Evolutionary conservation across 768 basidiomycete genomes (phyloP), one percentile per base, ranked within the genome.

Genomic region (Mycena polygramma): DNA sequence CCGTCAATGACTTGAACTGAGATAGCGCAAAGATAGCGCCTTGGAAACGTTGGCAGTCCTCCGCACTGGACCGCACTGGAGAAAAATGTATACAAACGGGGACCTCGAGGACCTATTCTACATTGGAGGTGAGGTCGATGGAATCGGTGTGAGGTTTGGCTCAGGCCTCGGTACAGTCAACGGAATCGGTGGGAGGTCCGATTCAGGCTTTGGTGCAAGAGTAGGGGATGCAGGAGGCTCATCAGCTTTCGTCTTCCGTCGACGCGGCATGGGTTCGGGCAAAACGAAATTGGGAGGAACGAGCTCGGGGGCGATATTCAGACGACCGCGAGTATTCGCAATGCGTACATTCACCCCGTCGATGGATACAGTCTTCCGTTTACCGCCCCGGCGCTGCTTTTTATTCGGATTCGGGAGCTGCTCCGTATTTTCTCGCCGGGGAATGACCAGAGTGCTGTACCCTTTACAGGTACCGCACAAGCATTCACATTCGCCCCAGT

Each of bases 351-450:
- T 49, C 4, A 67, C 66, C 17, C 66, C 66, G 19, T 67, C 37
- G 30, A 67, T 0, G 49, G 66, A 67, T 15, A 67, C 58, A 0
- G 66, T 67, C 52, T 67, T 67, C n/a, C 66, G 57, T 46, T 60
- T 67, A 13, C 58, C 66, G 35, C 66, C 66, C 2, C 66, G 37
- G 20, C 66, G 66, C 9, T 52, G 37, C 46, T 59, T 67, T 67
- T 67, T 67, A n/a, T 60, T 53, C 41, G 66, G 66, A 30, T 67
- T 67, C 14, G 57, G 57, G 46, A 54, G 39, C 1, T 53, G 39
- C 1, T 53, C 17, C 20, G 15, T 43, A 5, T 41, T 7, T 39
- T 59, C 66, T 1, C 22, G 66, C 24, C 58, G 2, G 17, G 66
- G 57, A 45, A 60, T 48, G 26, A 67, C 15, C 37, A 67, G 24